These are phyloP conservation scores for Takakia lepidozioides DNA, from an alignment of 225 moss, liverwort and hornwort species.

Conservation along the genomic window DNA sequence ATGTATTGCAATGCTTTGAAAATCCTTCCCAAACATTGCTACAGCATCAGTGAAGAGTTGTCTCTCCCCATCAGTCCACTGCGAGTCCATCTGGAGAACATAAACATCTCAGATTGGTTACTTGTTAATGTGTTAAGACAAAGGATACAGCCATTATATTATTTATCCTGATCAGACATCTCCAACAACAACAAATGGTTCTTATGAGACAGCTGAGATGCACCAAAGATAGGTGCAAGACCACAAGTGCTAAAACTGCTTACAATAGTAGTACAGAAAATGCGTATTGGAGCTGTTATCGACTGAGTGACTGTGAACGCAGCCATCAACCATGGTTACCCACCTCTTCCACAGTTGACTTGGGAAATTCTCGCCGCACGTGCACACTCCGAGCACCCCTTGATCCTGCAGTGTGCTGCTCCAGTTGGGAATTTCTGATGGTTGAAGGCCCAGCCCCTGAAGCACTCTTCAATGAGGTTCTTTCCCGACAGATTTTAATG, in stretches of 20 bases:
- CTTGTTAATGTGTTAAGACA: too few species aligned
- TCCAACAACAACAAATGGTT: too few species aligned
- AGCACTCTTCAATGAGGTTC: conserved; percentile 28
- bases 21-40: conserved; percentile 66
- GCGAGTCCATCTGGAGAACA: conserved; percentile 39
- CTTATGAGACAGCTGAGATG: too few species aligned
- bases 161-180: too few species aligned
- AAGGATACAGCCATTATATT: too few species aligned
- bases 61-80: conserved; percentile 77
- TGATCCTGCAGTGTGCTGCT: conserved; percentile 39
- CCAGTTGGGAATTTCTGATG: conserved; percentile 20
- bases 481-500: conserved; percentile 41
- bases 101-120: too few species aligned
- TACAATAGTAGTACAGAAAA: too few species aligned
- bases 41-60: conserved; percentile 75
- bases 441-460: conserved; percentile 27
- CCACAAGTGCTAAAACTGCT: too few species aligned
- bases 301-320: too few species aligned
- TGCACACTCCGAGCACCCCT: conserved; percentile 46
- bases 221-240: too few species aligned
- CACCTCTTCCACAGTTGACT: conserved; percentile 37
- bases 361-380: conserved; percentile 32
- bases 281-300: too few species aligned
- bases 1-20: conserved; percentile 61
- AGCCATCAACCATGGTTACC: conserved; percentile 8